These are phyloP conservation scores for Hirsutella minnesotensis DNA, from an alignment of 2,329 filamentous ascomycete species.

Conservation along the genomic window DNA sequence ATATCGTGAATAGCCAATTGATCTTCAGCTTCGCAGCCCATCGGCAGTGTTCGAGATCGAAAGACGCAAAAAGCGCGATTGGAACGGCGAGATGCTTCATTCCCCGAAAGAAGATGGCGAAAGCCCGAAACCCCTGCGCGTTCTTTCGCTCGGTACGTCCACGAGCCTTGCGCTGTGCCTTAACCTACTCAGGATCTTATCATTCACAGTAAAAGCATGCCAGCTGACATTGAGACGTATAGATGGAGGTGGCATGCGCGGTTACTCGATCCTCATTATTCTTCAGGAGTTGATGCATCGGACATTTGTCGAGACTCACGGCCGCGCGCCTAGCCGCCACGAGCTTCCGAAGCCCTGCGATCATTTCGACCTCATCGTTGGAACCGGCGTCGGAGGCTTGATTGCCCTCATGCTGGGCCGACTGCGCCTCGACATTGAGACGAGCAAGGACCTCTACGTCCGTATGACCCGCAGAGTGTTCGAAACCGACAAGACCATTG, in stretches of 20 bases:
- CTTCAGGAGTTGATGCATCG: conserved; percentile 97
- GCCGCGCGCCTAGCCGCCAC: conserved; percentile 75
- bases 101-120: conserved; percentile 86
- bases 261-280: conserved; percentile 97
- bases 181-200: too few species aligned
- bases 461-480: conserved; percentile 91
- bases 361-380: conserved; percentile 93
- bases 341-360: conserved; percentile 97
- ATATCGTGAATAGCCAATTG: too few species aligned
- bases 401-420: conserved; percentile 96
- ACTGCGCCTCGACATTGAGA: conserved; percentile 82
- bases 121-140: conserved; percentile 76
- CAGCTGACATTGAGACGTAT: conserved; percentile 16
- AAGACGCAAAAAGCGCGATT: too few species aligned
- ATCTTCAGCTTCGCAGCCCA: too few species aligned
- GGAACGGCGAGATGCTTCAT: conserved; percentile 39
- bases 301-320: conserved; percentile 87
- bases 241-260: conserved; percentile 95
- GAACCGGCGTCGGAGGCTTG: conserved; percentile 87
- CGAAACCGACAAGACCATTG: conserved; percentile 95
- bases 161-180: background rate
- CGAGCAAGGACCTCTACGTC: conserved; percentile 94
- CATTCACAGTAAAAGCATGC: too few species aligned
- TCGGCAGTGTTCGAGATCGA: too few species aligned
- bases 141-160: conserved; percentile 72